These are phyloP conservation scores for Aspergillus hortae DNA, from an alignment of 2,329 filamentous ascomycete species.

Conservation along the genomic window DNA sequence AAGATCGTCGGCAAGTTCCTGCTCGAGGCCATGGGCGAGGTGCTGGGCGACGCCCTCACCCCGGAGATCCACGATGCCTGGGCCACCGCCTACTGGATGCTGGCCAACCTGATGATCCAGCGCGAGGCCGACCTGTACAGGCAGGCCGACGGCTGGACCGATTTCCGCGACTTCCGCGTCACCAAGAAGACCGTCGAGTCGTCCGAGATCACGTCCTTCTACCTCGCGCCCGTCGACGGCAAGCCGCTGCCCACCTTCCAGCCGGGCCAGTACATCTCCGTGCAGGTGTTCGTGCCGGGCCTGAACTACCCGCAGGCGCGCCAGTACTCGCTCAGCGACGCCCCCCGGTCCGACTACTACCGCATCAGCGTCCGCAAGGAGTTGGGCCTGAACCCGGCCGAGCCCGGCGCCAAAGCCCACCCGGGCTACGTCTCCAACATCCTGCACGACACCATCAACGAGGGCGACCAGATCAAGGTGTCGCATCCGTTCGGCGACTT, in stretches of 20 bases:
- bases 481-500: constrained; percentile 66
- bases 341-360: constrained; percentile 59
- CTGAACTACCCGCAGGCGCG: constrained; percentile 63
- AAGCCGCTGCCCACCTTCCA: constrained; percentile 59
- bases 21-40: constrained; percentile 62
- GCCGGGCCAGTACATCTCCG: constrained; percentile 70
- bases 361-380: constrained; percentile 71
- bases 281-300: constrained; percentile 56
- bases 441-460: constrained; percentile 59
- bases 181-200: constrained; percentile 63
- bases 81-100: constrained; percentile 68
- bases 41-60: constrained; percentile 66
- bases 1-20: constrained; percentile 67
- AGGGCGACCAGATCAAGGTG: constrained; percentile 61
- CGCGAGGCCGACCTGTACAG: constrained; percentile 63
- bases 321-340: constrained; percentile 70
- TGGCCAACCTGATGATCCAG: constrained; percentile 68
- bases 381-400: constrained; percentile 47
- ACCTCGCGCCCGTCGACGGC: constrained; percentile 62
- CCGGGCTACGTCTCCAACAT: constrained; percentile 68
- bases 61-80: constrained; percentile 63
- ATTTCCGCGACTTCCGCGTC: constrained; percentile 66
- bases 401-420: constrained; percentile 47
- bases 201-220: constrained; percentile 67
- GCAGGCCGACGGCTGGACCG: constrained; percentile 59